Percentiles rank a stretch among this genome's conserved stretches.
Evolutionary conservation across 495 filamentous ascomycete genomes (phyloP).

Genomic region (Penicillium subrubescens): DNA sequence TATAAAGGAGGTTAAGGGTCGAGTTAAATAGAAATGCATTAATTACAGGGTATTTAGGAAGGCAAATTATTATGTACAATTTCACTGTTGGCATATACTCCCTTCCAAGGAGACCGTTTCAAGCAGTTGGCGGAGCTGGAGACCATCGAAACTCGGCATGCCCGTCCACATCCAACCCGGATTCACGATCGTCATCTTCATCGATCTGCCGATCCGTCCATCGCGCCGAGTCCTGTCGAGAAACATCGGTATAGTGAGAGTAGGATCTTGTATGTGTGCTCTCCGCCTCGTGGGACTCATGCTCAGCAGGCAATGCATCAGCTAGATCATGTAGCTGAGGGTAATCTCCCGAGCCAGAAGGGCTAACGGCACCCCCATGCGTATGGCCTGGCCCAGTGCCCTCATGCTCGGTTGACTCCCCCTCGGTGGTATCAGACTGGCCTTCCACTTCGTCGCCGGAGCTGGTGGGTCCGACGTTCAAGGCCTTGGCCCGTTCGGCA

Average conservation of each 20-base stretch:
- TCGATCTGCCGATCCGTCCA: conserved; percentile 44
- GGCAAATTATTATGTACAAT: conserved; percentile 22
- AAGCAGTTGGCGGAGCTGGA: conserved; percentile 1
- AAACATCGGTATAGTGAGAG: conserved; percentile 15
- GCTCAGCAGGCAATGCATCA: conserved; percentile 11
- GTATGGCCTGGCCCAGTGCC: background rate
- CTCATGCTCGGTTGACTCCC: background rate
- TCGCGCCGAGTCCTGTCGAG: conserved; percentile 38
- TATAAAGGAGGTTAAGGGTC: background rate
- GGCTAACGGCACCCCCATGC: background rate
- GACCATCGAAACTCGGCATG: conserved; percentile 27
- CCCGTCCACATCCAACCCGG: conserved; percentile 26
- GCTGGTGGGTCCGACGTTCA: conserved; percentile 32
- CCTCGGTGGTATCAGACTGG: conserved; percentile 19
- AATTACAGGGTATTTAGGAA: conserved; percentile 19
- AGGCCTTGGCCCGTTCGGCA: conserved; percentile 52
- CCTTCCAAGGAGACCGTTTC: background rate
- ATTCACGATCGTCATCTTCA: conserved; percentile 36
- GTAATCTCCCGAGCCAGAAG: background rate
- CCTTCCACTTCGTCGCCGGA: conserved; percentile 53
- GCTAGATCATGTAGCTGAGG: conserved; percentile 12
- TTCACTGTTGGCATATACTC: background rate
- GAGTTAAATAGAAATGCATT: background rate
- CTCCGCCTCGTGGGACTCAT: conserved; percentile 15
- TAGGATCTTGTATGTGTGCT: conserved; percentile 16